Evolutionary conservation across 768 basidiomycete species (phyloP), one percentile per base, ranked within the genome.

Genomic region (Leccinum rimulosum): DNA sequence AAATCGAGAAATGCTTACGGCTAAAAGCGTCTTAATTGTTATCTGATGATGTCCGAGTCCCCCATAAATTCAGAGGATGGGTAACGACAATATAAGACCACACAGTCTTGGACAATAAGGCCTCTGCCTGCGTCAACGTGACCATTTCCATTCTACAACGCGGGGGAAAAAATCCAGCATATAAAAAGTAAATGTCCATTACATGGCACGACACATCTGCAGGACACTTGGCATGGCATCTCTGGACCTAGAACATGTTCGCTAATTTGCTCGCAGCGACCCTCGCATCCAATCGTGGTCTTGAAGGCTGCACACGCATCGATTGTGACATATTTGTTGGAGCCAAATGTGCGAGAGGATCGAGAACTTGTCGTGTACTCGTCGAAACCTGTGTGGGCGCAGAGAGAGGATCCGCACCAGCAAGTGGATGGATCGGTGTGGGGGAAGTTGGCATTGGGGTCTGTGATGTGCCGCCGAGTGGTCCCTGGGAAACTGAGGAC

Each of bases 211-310:
- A 55, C 56, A 57, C 51, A 55, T 50, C 52, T 22, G 27, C 52
- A 43, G 50, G 22, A n/a, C 52, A 54, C 45, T 3, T 14, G n/a
- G n/a, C n/a, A n/a, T 15, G 6, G n/a, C 48, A 31, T 56, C 49
- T 56, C 35, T 49, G 17, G n/a, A 52, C 35, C 69, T 76, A 92
- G 70, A 92, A 91, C 87, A 91, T 89, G 68, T 94, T 95, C 7
- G 92, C 93, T 57, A 95, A 80, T 72, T 94, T 95, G 70, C 91
- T 91, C 19, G 91, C 93, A 14, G 91, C 91, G 68, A 92, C 87
- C 67, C 88, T 80, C 10, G 93, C 87, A 70, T 97, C 95, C 66
- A 96, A 72, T 66, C 88, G 79, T 48, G 87, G 84, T 64, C 91
- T 76, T 52, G 84, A 84, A 14, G 89, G 86, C 64, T 85, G 84